Evolutionary conservation across 2,329 filamentous ascomycete genomes (phyloP).

Genomic region (Exophiala aquamarina): DNA sequence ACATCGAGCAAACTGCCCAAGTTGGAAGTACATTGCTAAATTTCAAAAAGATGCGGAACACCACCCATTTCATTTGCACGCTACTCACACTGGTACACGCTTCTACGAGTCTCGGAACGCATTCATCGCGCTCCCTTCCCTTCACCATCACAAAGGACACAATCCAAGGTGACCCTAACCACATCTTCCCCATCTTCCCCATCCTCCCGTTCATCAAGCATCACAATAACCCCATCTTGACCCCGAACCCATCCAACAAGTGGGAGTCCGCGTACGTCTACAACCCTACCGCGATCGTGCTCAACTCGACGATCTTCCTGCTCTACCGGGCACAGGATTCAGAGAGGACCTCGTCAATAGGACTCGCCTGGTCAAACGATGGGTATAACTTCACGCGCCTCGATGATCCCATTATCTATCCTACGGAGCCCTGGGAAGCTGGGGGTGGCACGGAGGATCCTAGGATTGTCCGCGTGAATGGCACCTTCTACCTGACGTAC

Average conservation of each 20-base stretch:
- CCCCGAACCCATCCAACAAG: constrained; percentile 19
- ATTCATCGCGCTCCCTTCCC: constrained; percentile 2
- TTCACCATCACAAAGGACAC: constrained; percentile 21
- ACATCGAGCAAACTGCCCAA: too few relatives aligned
- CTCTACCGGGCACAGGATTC: constrained; percentile 39
- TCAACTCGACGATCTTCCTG: constrained; percentile 32
- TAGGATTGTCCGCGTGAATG: constrained; percentile 36
- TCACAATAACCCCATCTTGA: constrained; percentile 29
- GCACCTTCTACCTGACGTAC: constrained; percentile 41
- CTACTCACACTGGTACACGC: too few relatives aligned
- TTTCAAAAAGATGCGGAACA: too few relatives aligned
- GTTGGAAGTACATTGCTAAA: too few relatives aligned
- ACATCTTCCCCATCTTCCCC: constrained; percentile 30
- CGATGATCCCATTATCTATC: constrained; percentile 33
- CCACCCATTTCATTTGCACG: neutral
- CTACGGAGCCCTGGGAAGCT: constrained; percentile 35
- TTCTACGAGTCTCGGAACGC: too few relatives aligned
- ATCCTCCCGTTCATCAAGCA: constrained; percentile 32
- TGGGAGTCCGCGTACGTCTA: constrained; percentile 28
- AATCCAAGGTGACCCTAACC: constrained; percentile 28
- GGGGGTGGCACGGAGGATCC: constrained; percentile 38
- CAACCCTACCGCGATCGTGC: constrained; percentile 27
- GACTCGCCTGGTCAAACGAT: constrained; percentile 38
- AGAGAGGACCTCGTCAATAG: constrained; percentile 34
- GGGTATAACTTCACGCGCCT: constrained; percentile 37